Evolutionary conservation across 2,329 filamentous ascomycete genomes (phyloP), one percentile per base, ranked within the genome.

Genomic region (Trichoderma citrinoviride): DNA sequence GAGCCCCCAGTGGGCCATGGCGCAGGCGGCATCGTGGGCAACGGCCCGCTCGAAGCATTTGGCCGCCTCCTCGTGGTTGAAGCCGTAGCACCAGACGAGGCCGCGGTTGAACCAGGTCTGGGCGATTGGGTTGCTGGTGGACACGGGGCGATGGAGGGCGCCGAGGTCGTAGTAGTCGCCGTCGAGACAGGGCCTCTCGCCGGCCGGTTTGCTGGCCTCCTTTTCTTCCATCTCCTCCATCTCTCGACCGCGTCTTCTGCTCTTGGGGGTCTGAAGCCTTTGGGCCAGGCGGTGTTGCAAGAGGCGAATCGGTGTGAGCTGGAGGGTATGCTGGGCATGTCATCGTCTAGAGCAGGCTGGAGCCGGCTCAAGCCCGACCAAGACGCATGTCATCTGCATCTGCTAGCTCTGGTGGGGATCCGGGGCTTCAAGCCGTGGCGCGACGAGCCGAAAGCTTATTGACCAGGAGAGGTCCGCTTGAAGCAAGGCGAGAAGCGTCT

Each of bases 21-120:
- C 81, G 65, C 85, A 90, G 2, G 73, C 67, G 0, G 76, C 67
- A 67, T 91, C 89, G 53, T 78, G 72, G 1, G 74, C 73, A 37
- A 86, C 81, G n/a, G 86, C 87, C 8, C 78, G 77, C 69, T 87
- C 78, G 70, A 91, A 91, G 75, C 89, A 91, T 46, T 76, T 77
- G 5, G 81, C 82, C 0, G 88, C 84, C 73, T 92, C 90, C 68
- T 89, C 87, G 71, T 92, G 90, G 72, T 93, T 92, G 79, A 93
- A 93, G 23, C 80, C 88, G 73, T 90, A 93, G 49, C 81, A 83
- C 90, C 90, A 93, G 23, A 87, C 79, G n/a, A 93, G 77, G 2
- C 89, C 90, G 12, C 89, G 85, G 72, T 89, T 81, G 73, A 91
- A 92, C 90, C 90, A 93, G 7, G 70, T 77, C 71, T 90, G 85